Evolutionary conservation across 352 stramenopile genomes (phyloP).

Genomic region (Plasmopara muralis): DNA sequence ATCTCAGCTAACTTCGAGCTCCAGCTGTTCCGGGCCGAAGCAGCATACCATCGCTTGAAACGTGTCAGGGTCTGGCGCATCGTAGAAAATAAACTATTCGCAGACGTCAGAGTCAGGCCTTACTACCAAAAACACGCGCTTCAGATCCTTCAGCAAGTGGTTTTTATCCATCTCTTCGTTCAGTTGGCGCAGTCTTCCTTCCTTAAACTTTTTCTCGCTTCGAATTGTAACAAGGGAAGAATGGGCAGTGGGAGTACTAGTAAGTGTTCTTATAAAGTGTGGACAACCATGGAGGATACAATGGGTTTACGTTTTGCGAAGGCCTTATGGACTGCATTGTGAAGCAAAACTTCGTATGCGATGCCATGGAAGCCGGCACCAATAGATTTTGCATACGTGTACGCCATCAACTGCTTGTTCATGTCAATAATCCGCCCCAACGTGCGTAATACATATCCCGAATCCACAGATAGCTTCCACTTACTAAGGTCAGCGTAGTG

Average conservation of each 20-base stretch:
- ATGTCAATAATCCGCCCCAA: not conserved
- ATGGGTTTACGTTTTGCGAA: not conserved
- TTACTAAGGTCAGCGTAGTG: constrained; percentile 4
- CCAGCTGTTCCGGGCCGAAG: not conserved
- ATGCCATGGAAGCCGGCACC: constrained; percentile 1
- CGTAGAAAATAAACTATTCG: not conserved
- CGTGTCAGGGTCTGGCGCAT: not conserved
- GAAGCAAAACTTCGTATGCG: constrained; percentile 1
- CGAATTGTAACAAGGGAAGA: constrained; percentile 2
- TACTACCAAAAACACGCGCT: constrained; percentile 1
- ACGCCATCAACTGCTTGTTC: not conserved
- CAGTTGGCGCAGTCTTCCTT: not conserved
- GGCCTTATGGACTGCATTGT: not conserved
- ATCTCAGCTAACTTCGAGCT: not conserved
- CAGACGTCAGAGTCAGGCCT: not conserved
- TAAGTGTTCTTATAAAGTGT: not conserved
- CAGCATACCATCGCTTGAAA: not conserved
- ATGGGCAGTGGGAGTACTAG: not conserved
- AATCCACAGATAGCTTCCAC: not conserved
- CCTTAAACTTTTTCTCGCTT: constrained; percentile 2
- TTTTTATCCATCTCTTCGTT: constrained; percentile 1
- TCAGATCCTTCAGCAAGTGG: not conserved
- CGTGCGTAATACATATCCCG: not conserved
- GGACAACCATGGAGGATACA: not conserved
- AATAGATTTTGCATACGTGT: constrained; percentile 3